Conservation (phyloP, 495 filamentous ascomycete species). For the Xylaria palmicola region DNA sequence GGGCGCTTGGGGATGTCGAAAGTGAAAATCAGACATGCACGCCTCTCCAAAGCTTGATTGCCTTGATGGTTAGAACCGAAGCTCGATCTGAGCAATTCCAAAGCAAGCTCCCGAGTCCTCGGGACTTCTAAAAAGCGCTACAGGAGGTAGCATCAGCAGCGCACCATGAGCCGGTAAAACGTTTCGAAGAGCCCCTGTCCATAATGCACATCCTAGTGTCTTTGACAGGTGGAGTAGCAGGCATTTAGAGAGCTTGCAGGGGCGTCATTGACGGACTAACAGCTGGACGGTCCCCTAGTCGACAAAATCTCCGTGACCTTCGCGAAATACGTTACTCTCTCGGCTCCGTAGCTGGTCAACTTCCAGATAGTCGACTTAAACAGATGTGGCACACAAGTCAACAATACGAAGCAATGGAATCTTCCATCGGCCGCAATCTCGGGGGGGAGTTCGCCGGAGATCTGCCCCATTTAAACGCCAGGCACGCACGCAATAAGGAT, state of each 20-base stretch:
- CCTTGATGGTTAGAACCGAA: background rate
- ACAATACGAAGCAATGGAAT: too few species aligned
- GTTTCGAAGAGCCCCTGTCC: slow-evolving; percentile 13
- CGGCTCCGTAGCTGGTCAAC: background rate
- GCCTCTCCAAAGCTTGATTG: background rate
- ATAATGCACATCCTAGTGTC: slow-evolving; percentile 13
- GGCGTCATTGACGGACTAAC: background rate
- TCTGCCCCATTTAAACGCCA: too few species aligned
- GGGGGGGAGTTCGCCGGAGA: too few species aligned
- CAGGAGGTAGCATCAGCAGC: slow-evolving; percentile 8
- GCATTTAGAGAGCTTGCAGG: slow-evolving; percentile 17
- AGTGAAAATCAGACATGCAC: background rate
- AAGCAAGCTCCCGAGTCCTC: slow-evolving; percentile 8
- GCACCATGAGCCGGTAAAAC: slow-evolving; percentile 16
- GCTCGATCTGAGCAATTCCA: background rate
- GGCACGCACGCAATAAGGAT: too few species aligned
- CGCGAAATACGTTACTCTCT: background rate
- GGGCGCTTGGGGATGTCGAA: background rate
- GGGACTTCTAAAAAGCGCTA: background rate
- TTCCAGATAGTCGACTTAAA: background rate
- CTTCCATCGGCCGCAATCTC: too few species aligned
- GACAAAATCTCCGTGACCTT: slow-evolving; percentile 6
- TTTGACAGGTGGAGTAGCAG: slow-evolving; percentile 17
- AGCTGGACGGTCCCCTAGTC: background rate
- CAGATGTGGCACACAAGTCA: too few species aligned